Evolutionary conservation across 1,139 yeast genomes (phyloP).

Genomic region (Spencermartinsiella ligniputridi): DNA sequence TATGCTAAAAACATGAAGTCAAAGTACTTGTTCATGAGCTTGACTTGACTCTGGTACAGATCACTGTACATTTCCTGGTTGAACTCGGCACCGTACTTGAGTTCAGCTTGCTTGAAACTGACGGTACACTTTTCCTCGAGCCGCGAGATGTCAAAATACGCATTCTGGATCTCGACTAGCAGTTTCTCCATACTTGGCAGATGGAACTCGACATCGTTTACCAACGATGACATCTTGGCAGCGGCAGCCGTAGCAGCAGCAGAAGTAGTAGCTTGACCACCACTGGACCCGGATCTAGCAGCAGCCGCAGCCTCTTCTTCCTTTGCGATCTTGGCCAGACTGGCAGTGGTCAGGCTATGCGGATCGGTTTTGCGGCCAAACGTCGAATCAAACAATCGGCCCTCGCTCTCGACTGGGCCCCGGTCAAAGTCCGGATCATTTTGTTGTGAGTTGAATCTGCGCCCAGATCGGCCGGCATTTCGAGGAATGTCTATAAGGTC

Average conservation of each 20-base stretch:
- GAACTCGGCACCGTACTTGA: slow-evolving; percentile 5
- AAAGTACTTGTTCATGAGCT: slow-evolving; percentile 27
- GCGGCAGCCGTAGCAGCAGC: neutral
- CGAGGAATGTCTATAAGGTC: neutral
- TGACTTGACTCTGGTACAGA: slow-evolving; percentile 21
- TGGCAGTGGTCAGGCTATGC: neutral
- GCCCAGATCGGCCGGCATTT: neutral
- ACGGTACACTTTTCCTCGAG: slow-evolving; percentile 23
- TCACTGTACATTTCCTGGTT: slow-evolving; percentile 20
- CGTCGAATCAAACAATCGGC: slow-evolving; percentile 5
- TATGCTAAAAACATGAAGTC: slow-evolving; percentile 29
- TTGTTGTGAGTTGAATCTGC: neutral
- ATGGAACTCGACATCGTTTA: slow-evolving; percentile 8
- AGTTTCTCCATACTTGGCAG: slow-evolving; percentile 19
- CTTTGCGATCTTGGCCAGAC: neutral
- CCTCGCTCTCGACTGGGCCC: slow-evolving; percentile 10
- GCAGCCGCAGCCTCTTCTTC: neutral
- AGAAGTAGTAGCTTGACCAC: neutral
- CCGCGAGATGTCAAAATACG: slow-evolving; percentile 24
- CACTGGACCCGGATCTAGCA: neutral
- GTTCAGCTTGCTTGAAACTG: slow-evolving; percentile 14
- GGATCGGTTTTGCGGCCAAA: neutral
- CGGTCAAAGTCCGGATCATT: slow-evolving; percentile 19
- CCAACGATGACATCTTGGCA: neutral
- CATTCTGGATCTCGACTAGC: slow-evolving; percentile 22